Percentiles rank a stretch among this genome's conserved stretches.
Conservation (phyloP, 768 basidiomycete species). For the Gloeophyllum trabeum region DNA sequence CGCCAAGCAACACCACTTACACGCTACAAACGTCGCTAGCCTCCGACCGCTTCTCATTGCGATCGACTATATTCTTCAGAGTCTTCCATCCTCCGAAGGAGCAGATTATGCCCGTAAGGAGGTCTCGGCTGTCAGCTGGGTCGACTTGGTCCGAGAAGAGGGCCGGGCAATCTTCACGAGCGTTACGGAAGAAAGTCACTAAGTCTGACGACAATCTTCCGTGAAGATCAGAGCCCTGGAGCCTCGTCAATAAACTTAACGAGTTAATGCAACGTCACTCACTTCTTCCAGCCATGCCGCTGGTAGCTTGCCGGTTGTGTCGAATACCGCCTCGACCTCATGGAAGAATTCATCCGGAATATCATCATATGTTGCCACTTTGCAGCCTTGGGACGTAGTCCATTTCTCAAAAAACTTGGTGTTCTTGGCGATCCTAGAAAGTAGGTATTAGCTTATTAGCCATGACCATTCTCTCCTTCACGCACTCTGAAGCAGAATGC, state of each 20-base stretch:
- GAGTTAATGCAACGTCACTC: slow-evolving; percentile 1
- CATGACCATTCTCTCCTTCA: no score
- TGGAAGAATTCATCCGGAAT: slow-evolving; percentile 26
- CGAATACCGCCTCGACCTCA: slow-evolving; percentile 27
- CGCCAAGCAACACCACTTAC: slow-evolving; percentile 20
- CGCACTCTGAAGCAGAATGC: no score
- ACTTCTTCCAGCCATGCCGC: slow-evolving; percentile 32
- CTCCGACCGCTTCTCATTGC: slow-evolving; percentile 38
- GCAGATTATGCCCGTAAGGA: slow-evolving; percentile 25
- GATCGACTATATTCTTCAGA: slow-evolving; percentile 29
- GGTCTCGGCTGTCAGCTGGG: slow-evolving; percentile 10
- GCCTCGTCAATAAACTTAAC: slow-evolving; percentile 11
- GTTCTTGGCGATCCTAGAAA: slow-evolving; percentile 44
- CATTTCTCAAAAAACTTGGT: slow-evolving; percentile 38
- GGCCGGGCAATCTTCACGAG: slow-evolving; percentile 20
- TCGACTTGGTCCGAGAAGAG: slow-evolving; percentile 25
- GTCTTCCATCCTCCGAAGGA: slow-evolving; percentile 36
- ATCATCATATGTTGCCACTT: slow-evolving; percentile 35
- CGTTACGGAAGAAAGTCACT: slow-evolving; percentile 21
- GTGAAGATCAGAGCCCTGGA: slow-evolving; percentile 14
- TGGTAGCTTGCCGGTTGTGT: slow-evolving; percentile 24
- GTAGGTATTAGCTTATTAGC: no score
- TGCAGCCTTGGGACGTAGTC: slow-evolving; percentile 35
- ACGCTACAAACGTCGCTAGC: slow-evolving; percentile 45
- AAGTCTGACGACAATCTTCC: slow-evolving; percentile 14